Evolutionary conservation across 495 filamentous ascomycete genomes (phyloP), one percentile per base, ranked within the genome.

Genomic region (Apiosordaria backusii): DNA sequence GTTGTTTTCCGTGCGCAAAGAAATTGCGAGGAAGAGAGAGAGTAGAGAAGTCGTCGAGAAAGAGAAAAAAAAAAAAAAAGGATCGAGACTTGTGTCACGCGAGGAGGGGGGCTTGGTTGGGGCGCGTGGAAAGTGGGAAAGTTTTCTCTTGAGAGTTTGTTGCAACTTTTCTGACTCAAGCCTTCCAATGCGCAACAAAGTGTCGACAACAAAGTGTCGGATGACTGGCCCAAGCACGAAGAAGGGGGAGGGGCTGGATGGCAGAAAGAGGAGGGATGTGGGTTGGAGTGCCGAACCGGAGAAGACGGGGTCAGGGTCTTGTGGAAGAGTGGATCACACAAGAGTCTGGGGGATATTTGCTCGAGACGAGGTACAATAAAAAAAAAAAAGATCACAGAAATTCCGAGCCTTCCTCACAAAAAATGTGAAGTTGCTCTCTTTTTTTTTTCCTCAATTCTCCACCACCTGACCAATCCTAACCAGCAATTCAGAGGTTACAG

Each of bases 401-500:
- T 55, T 55, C 52, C n/a, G 52, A 55, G 52, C n/a, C 52, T 23
- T 6, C 9, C 52, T 10, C 10, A 54, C 7, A 54, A 54, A 22
- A 54, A 22, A n/a, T 1, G 53, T 55, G 57, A 25, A 24, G 16
- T 59, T 9, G 21, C 24, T 59, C 16, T 18, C 15, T 27, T 27
- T 67, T 27, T 53, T 40, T 57, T 50, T 18, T 69, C 53, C 54
- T 7, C 24, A 60, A 15, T 24, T 53, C 40, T 58, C 58, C 23
- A 55, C 60, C 65, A 66, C 24, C 62, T 62, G 27, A 57, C 69
- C 69, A 71, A 71, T 68, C 69, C 69, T 25, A 45, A 63, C n/a
- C 63, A 50, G 65, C 65, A 65, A 45, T 27, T 26, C 50, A n/a
- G 10, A 24, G 59, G 60, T 66, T 52, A 29, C 54, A 60, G 63